Evolutionary conservation across 352 stramenopile species (phyloP).

Genomic region (Aphanomyces cochlioides): DNA sequence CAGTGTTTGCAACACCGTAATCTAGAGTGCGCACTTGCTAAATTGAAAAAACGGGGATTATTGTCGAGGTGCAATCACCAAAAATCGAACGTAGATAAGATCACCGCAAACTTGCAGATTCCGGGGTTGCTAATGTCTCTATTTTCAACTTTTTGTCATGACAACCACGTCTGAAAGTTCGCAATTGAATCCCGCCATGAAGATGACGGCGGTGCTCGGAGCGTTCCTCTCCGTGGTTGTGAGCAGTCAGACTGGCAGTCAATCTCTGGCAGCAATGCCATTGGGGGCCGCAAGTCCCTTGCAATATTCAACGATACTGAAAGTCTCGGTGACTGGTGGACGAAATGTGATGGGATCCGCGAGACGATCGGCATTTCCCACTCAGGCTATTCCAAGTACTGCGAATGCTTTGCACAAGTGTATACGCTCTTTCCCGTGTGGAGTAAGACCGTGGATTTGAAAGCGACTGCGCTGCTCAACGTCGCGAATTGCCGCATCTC

Average conservation of each 20-base stretch:
- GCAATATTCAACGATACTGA: not conserved
- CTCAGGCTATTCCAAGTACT: not conserved
- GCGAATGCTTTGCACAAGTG: not conserved
- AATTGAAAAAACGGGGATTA: no score
- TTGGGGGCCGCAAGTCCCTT: not conserved
- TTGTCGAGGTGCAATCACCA: no score
- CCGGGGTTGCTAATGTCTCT: no score
- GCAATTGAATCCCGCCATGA: no score
- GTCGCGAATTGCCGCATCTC: not conserved
- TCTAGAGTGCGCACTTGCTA: no score
- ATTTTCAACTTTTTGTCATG: no score
- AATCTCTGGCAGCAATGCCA: not conserved
- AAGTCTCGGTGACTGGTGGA: not conserved
- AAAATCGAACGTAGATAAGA: no score
- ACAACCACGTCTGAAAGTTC: no score
- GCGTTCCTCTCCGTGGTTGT: not conserved
- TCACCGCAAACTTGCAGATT: no score
- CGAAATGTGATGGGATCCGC: not conserved
- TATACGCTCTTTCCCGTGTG: not conserved
- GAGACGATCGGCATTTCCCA: not conserved
- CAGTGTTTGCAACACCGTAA: no score
- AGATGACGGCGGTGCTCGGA: not conserved
- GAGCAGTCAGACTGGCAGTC: not conserved
- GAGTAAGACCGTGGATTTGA: not conserved
- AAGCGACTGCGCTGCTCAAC: not conserved